These are phyloP conservation scores for Alternaria sp. DNA, from an alignment of 2,329 filamentous ascomycete species.

Conservation along the genomic window DNA sequence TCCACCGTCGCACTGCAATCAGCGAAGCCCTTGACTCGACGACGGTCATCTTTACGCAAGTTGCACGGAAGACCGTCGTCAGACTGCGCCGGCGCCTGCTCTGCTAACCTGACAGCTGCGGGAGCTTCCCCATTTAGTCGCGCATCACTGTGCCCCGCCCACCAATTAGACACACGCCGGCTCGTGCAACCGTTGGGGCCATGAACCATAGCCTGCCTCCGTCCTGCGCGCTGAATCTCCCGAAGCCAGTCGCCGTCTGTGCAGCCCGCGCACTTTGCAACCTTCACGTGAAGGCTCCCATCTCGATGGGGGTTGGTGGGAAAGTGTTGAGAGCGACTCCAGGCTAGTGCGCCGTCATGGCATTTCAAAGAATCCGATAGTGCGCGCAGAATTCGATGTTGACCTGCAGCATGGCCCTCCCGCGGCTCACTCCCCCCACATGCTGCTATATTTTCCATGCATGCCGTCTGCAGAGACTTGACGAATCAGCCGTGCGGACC, in stretches of 20 bases:
- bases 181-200: background rate
- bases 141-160: constrained; percentile 3
- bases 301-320: background rate
- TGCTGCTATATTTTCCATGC: background rate
- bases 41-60: constrained; percentile 12
- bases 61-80: background rate
- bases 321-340: constrained; percentile 1
- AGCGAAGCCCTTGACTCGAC: constrained; percentile 1
- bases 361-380: constrained; percentile 17
- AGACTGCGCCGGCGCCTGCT: background rate
- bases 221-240: background rate
- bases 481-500: background rate
- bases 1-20: constrained; percentile 9
- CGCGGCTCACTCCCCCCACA: constrained; percentile 1
- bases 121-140: constrained; percentile 5
- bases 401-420: background rate
- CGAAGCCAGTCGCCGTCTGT: background rate
- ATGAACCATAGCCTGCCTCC: background rate
- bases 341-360: constrained; percentile 6
- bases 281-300: background rate
- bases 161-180: background rate
- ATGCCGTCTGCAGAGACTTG: background rate
- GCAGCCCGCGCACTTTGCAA: background rate
- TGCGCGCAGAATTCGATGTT: constrained; percentile 14
- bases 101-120: constrained; percentile 5